phyloP scores from a whole-genome alignment of 805 yeast genomes.

The Lipomyces spencermartinsiae region DNA sequence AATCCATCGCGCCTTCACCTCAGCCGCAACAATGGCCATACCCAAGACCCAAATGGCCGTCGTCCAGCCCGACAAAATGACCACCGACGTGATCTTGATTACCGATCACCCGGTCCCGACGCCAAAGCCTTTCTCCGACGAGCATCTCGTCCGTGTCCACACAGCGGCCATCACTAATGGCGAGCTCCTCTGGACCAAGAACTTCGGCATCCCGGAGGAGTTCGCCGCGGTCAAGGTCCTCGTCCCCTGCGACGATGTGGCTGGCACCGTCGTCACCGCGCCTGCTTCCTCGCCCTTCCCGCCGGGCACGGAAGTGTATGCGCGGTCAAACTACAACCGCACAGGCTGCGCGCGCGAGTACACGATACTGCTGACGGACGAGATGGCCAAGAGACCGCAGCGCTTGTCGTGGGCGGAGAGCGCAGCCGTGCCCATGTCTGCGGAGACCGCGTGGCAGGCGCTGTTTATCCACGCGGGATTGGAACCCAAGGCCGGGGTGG shows the following conservation, averaged over 20 bases:
- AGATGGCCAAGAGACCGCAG: conserved; percentile 10
- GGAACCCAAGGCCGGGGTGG: conserved; percentile 4
- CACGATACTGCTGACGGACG: conserved; percentile 8
- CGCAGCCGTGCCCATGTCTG: conserved; percentile 4
- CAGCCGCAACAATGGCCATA: conserved; percentile 5
- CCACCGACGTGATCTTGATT: conserved; percentile 3
- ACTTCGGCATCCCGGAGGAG: conserved; percentile 9
- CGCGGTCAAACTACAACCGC: conserved; percentile 9
- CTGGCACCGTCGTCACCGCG: conserved; percentile 13
- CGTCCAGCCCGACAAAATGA: conserved; percentile 5
- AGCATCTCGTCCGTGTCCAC: conserved; percentile 11
- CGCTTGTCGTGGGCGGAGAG: conserved; percentile 11
- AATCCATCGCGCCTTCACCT: conserved; percentile 5
- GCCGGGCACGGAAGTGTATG: conserved; percentile 7
- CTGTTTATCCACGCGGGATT: conserved; percentile 12
- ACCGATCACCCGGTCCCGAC: conserved; percentile 10
- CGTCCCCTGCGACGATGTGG: conserved; percentile 8
- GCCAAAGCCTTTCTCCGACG: conserved; percentile 1
- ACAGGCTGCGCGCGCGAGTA: conserved; percentile 11
- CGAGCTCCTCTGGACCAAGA: conserved; percentile 14
- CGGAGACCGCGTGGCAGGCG: conserved; percentile 17
- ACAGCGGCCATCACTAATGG: not conserved
- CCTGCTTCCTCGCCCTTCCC: conserved; percentile 5
- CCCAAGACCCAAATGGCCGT: conserved; percentile 9
- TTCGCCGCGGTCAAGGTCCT: not conserved